Base-by-base conservation (phyloP, 106 monocot genomes). In the Allium sativum region DNA sequence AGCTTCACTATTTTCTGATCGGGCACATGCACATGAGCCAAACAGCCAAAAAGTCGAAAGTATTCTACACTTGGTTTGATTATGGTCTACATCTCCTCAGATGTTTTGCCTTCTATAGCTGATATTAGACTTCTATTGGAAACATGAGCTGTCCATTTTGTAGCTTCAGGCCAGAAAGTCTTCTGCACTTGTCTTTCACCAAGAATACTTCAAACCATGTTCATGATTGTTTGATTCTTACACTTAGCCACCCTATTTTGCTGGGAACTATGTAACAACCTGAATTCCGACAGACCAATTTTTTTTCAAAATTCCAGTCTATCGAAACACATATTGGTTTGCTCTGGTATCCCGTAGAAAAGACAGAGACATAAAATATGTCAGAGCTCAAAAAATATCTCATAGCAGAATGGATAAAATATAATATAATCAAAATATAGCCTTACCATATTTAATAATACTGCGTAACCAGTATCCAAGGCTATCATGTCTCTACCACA, bases 161-260 rank as follows among this genome's bases (percentile, higher is more conserved):
- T 9, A 10, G 44, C 71, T 45, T 71, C n/a, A 3, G 42, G 52
- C 63, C 45, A 64, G 42, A 62, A 64, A 3, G 4, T 15, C 6
- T 19, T 46, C 5, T 21, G 55, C 18, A 64, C 2, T 2, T 45
- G 8, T 9, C 50, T 62, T 3, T 53, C 62, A 4, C 6, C 10
- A 1, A 71, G 43, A 11, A 71, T 15, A 11, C 71, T 55, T 8
- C 42, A 15, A 2, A 14, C 45, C 63, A 64, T 64, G 7, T 12
- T 58, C n/a, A 70, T 21, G 0, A 70, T 60, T 0, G 52, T 70
- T 1, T 11, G 40, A 7, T 70, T 71, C 43, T 45, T 44, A 0
- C 54, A 10, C 40, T 71, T 44, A 17, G 45, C 71, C 6, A 71
- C 53, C 0, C 44, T 44, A 21, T 71, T 71, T 15, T 71, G 71